Conservation (phyloP, 1,284 basidiomycete species). For the Cryptococcus sp. region DNA sequence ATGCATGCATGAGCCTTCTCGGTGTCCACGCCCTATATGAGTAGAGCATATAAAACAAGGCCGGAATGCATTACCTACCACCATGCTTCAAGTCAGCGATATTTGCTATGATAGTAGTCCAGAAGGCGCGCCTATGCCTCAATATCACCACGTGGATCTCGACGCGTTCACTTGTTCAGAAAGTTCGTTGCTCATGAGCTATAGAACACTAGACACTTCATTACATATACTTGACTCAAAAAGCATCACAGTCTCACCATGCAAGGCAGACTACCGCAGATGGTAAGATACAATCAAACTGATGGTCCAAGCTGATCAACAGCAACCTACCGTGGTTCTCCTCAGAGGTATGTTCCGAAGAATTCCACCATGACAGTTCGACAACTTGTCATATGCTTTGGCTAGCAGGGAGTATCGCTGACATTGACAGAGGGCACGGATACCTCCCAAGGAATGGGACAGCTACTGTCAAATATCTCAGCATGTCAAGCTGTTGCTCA, state of each 20-base stretch:
- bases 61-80: too few relatives aligned
- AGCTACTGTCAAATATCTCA: constrained; percentile 92
- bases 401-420: too few relatives aligned
- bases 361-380: background rate
- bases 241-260: constrained; percentile 16
- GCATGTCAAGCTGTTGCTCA: constrained; percentile 88
- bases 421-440: constrained; percentile 75
- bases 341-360: constrained; percentile 54
- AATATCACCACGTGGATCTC: background rate
- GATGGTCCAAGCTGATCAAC: constrained; percentile 11
- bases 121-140: too few relatives aligned
- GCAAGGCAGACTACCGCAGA: constrained; percentile 46
- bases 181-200: background rate
- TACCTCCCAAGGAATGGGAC: constrained; percentile 89
- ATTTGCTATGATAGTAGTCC: too few relatives aligned
- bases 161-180: background rate
- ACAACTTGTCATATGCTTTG: too few relatives aligned
- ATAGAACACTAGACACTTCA: background rate
- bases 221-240: background rate
- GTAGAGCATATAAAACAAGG: too few relatives aligned
- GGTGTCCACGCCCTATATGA: too few relatives aligned
- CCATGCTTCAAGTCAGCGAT: too few relatives aligned
- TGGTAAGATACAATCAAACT: constrained; percentile 24
- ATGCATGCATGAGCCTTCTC: too few relatives aligned
- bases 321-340: constrained; percentile 95